Evolutionary conservation across 331 rosid species (phyloP).

Genomic region (Arachis monticola): DNA sequence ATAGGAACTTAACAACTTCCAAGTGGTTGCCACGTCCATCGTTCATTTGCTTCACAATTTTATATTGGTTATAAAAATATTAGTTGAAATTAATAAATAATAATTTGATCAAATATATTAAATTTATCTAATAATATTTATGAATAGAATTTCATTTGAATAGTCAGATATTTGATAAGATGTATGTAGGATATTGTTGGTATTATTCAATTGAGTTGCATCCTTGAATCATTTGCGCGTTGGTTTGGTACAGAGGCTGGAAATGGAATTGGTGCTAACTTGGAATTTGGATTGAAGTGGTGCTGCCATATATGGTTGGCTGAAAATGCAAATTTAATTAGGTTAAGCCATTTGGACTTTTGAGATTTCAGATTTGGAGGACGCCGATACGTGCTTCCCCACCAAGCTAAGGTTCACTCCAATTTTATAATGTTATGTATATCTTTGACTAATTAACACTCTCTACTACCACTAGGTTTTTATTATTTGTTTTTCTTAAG

Average conservation of each 20-base stretch:
- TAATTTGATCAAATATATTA: too few species aligned
- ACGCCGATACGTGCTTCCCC: not conserved
- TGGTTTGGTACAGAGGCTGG: slow-evolving; percentile 17
- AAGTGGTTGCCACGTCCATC: slow-evolving; percentile 70
- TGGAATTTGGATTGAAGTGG: not conserved
- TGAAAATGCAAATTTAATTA: not conserved
- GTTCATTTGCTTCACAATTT: slow-evolving; percentile 41
- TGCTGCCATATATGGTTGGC: not conserved
- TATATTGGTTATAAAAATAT: not conserved
- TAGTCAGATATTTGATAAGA: too few species aligned
- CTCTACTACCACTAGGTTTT: too few species aligned
- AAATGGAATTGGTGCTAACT: not conserved
- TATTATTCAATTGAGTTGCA: not conserved
- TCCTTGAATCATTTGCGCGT: slow-evolving; percentile 26
- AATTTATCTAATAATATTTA: too few species aligned
- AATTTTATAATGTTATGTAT: slow-evolving; percentile 1
- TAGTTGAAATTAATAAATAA: too few species aligned
- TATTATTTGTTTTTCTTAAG: too few species aligned
- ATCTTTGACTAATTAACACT: not conserved
- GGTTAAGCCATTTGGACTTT: slow-evolving; percentile 23
- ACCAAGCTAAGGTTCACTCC: not conserved
- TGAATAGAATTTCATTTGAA: too few species aligned
- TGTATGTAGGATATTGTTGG: not conserved
- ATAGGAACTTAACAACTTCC: slow-evolving; percentile 43
- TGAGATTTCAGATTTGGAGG: not conserved